Evolutionary conservation across 352 stramenopile species (phyloP).

Genomic region (Pythium grandisporangium): DNA sequence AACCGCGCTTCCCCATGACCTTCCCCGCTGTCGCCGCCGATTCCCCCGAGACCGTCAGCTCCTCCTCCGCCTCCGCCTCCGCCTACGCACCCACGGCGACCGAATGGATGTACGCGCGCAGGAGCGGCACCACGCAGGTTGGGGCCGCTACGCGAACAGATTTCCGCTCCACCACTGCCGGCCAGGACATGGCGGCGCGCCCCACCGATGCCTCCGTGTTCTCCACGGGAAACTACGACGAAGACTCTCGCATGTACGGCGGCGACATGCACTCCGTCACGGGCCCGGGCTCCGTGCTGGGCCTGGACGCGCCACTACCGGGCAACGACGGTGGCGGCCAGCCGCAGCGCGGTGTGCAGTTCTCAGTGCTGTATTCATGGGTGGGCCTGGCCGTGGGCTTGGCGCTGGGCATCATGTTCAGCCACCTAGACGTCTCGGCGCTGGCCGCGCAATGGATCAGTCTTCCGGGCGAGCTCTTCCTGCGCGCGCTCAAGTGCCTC

Average conservation of each 20-base stretch:
- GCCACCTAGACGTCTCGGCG: constrained; percentile 26
- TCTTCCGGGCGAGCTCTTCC: constrained; percentile 67
- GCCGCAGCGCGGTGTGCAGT: constrained; percentile 17
- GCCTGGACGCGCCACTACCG: not conserved
- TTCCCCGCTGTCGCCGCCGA: not conserved
- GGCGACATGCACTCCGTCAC: not conserved
- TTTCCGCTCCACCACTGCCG: no score
- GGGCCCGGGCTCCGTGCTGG: not conserved
- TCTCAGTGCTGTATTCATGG: constrained; percentile 47
- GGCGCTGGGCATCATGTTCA: constrained; percentile 37
- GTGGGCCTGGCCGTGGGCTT: constrained; percentile 39
- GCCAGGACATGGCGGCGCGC: no score
- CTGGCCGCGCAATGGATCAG: constrained; percentile 41
- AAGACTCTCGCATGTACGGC: not conserved
- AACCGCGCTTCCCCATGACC: not conserved
- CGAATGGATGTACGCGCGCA: no score
- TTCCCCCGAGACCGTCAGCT: not conserved
- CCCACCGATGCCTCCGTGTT: no score
- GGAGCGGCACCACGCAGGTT: no score
- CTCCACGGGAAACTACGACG: no score
- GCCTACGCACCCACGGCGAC: not conserved
- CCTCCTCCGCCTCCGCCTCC: not conserved
- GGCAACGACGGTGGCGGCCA: not conserved
- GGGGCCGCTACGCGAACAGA: no score
- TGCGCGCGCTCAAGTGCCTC: constrained; percentile 63